A percentile compares a stretch with the other conserved stretches of the same genome.
These are phyloP conservation scores for Cucumis melo DNA, from an alignment of 306 rosid species.

Conservation along the genomic window DNA sequence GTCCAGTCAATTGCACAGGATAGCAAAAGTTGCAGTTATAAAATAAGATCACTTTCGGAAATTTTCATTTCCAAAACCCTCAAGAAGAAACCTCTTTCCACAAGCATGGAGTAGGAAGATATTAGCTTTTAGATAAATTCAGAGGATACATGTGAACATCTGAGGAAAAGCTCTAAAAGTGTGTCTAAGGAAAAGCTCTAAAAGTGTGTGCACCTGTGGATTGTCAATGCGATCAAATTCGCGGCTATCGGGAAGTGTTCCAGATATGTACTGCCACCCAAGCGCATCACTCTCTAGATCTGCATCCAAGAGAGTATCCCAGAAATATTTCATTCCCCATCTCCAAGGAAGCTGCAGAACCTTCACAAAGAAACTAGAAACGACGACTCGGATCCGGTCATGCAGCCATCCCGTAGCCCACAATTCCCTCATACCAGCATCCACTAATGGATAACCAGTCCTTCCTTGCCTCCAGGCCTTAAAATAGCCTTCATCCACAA, in stretches of 20 bases:
- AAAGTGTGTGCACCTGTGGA: constrained; percentile 56
- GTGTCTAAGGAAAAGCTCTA: not conserved
- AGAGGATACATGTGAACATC: not conserved
- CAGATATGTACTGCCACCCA: constrained; percentile 97
- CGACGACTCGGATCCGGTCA: constrained; percentile 85
- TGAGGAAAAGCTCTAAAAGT: not conserved
- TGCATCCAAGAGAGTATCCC: constrained; percentile 98
- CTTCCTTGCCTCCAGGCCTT: constrained; percentile 98
- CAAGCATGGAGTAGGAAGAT: not conserved
- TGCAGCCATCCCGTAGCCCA: constrained; percentile 99
- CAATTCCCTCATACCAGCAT: constrained; percentile 97
- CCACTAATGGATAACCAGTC: constrained; percentile 91
- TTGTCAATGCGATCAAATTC: constrained; percentile 90
- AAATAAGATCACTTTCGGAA: not conserved
- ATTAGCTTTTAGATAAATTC: not conserved
- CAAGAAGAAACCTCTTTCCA: not conserved
- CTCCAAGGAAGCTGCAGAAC: constrained; percentile 98
- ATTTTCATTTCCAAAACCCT: not conserved
- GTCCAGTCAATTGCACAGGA: not conserved
- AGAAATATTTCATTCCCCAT: constrained; percentile 98
- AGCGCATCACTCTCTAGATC: constrained; percentile 94
- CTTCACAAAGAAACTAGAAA: constrained; percentile 90
- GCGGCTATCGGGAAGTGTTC: constrained; percentile 79
- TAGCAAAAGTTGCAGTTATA: not conserved
- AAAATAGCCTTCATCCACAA: constrained; percentile 51